Conservation (phyloP, 1,139 yeast species). For the Cylindricascospora bacillispora region DNA sequence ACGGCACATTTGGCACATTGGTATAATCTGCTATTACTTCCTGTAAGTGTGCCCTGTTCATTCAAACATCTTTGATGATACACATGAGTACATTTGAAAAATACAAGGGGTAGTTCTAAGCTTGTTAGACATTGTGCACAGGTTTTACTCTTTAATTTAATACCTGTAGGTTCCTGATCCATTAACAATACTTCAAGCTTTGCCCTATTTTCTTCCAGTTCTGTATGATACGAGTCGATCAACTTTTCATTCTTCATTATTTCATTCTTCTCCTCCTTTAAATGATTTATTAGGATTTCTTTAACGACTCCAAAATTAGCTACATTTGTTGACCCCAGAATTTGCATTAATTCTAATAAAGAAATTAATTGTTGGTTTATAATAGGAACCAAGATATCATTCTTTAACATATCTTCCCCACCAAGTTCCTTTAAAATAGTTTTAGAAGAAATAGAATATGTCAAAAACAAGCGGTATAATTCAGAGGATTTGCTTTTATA, state of each 20-base stretch:
- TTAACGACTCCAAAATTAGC: conserved; percentile 67
- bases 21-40: conserved; percentile 8
- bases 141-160: conserved; percentile 51
- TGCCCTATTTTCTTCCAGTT: conserved; percentile 42
- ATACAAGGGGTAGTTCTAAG: conserved; percentile 69
- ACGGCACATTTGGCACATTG: conserved; percentile 65
- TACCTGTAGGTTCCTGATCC: conserved; percentile 33
- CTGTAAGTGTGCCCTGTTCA: conserved; percentile 26
- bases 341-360: conserved; percentile 64
- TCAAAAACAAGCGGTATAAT: conserved; percentile 53
- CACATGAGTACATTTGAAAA: conserved; percentile 79
- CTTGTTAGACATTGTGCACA: conserved; percentile 62
- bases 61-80: conserved; percentile 74
- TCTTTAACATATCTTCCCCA: conserved; percentile 34
- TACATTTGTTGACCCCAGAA: conserved; percentile 48
- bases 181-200: conserved; percentile 40
- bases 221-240: conserved; percentile 55
- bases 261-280: conserved; percentile 51
- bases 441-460: conserved; percentile 49
- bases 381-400: conserved; percentile 40
- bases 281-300: conserved; percentile 50
- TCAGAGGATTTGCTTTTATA: conserved; percentile 54
- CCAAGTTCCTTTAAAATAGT: conserved; percentile 43
- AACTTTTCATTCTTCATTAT: conserved; percentile 57
- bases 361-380: conserved; percentile 45